Percentiles rank a stretch among this genome's conserved stretches.
phyloP scores from a whole-genome alignment of 805 yeast genomes.

The Metschnikowia santaceciliae region DNA sequence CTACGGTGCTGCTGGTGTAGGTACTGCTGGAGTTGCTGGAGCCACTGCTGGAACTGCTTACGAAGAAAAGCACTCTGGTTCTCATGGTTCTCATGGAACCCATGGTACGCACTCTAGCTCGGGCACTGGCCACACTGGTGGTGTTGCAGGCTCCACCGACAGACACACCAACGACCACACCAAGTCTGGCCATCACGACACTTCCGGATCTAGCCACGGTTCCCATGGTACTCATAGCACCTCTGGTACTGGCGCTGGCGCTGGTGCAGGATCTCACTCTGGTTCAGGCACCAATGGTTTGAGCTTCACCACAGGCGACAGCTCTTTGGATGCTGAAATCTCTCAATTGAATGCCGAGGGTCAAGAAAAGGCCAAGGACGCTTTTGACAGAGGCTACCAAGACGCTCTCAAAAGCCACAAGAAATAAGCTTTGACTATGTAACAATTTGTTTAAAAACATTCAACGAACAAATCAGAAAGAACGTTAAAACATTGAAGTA shows the following conservation, averaged over 20 bases:
- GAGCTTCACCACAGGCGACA: slow-evolving; percentile 35
- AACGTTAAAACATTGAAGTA: too few species aligned
- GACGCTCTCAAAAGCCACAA: slow-evolving; percentile 23
- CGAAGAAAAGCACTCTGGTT: slow-evolving; percentile 7
- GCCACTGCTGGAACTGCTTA: slow-evolving; percentile 15
- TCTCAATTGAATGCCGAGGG: slow-evolving; percentile 30
- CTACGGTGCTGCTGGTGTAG: slow-evolving; percentile 14
- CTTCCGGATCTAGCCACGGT: slow-evolving; percentile 17
- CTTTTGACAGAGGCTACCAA: slow-evolving; percentile 37
- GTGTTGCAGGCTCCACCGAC: slow-evolving; percentile 3
- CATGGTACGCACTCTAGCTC: slow-evolving; percentile 1
- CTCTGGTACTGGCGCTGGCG: slow-evolving; percentile 3
- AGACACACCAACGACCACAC: slow-evolving; percentile 1
- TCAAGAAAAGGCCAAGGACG: slow-evolving; percentile 38
- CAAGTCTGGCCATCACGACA: slow-evolving; percentile 3
- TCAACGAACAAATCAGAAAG: too few species aligned
- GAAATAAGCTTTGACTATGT: not conserved
- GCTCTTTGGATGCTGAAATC: slow-evolving; percentile 33
- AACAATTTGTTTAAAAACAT: too few species aligned
- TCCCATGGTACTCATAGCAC: not conserved
- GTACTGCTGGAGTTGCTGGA: slow-evolving; percentile 10
- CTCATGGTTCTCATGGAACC: not conserved
- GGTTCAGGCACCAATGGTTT: slow-evolving; percentile 1
- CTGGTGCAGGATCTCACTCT: slow-evolving; percentile 7
- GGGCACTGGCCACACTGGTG: slow-evolving; percentile 7